Evolutionary conservation across 768 basidiomycete species (phyloP), one percentile per base, ranked within the genome.

Genomic region (Terana coerulea): DNA sequence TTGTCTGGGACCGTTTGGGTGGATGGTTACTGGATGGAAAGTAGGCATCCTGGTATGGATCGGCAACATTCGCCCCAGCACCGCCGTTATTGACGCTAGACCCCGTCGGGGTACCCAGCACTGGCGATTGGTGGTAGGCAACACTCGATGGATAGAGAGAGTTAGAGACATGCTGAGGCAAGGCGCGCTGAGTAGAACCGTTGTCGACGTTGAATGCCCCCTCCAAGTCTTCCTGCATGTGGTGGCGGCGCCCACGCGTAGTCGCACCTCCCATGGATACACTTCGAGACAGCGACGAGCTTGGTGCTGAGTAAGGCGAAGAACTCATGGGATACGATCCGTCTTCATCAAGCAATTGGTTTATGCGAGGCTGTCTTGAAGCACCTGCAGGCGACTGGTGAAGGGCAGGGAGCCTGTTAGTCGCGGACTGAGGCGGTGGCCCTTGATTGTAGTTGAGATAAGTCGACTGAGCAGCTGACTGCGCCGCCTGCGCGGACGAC

Each of bases 191-290:
- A 36, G 77, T 50, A 1, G 57, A 12, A 12, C 63, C 61, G 47
- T 63, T 65, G 55, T 72, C 72, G 45, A 68, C 66, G 67, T 67
- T 65, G 59, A 74, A 73, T 52, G 75, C 74, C 53, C 74, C 72
- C 53, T 88, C 85, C 36, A 86, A 68, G 71, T 87, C 86, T 56
- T 86, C 85, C 51, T 77, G 78, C 55, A 82, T 76, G 66, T 84
- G 85, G 62, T 83, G 86, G 59, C 84, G 81, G 56, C 84, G 78
- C 28, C 69, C 63, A 55, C 82, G 77, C 52, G 79, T 56, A 67
- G 58, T 61, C 62, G 63, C 62, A 35, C 72, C 76, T 43, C 81
- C 77, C 48, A 88, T 64, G 40, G 88, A 90, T 47, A 83, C 72
- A 67, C 86, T 88, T 58, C 87, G 79, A 15, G 83, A 69, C 50